A percentile compares a stretch with the other conserved stretches of the same genome.
These are phyloP conservation scores for Pleurotus citrinopileatus DNA, from an alignment of 768 basidiomycete genomes.

Conservation along the genomic window DNA sequence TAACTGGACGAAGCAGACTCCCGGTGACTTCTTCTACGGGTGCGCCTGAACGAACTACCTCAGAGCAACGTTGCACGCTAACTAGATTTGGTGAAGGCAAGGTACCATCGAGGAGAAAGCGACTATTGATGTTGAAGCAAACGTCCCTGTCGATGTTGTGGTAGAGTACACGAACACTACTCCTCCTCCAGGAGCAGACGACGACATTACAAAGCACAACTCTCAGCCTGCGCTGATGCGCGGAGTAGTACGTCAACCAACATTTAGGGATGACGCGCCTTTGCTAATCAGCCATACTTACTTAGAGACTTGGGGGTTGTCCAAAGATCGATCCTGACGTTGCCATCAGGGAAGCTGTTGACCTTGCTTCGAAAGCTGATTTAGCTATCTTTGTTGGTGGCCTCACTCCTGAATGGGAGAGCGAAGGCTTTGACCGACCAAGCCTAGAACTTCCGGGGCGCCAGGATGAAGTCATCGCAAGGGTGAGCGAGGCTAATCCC, in stretches of 20 bases:
- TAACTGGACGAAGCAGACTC: conserved; percentile 68
- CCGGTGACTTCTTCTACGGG: conserved; percentile 71
- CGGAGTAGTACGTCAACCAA: conserved; percentile 51
- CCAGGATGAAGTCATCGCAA: conserved; percentile 56
- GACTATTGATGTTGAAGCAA: conserved; percentile 40
- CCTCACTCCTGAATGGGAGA: conserved; percentile 71
- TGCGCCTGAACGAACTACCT: conserved; percentile 20
- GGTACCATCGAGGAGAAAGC: conserved; percentile 67
- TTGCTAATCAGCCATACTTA: neutral
- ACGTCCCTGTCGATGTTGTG: conserved; percentile 45
- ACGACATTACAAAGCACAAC: conserved; percentile 36
- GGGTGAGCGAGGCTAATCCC: conserved; percentile 51
- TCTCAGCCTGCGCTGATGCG: conserved; percentile 70
- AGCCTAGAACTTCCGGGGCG: conserved; percentile 55
- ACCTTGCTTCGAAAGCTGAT: conserved; percentile 51
- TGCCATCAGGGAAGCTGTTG: conserved; percentile 55
- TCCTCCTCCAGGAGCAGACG: conserved; percentile 40
- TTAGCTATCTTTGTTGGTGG: conserved; percentile 59
- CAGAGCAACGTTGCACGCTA: neutral
- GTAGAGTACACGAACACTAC: conserved; percentile 68
- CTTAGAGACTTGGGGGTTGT: conserved; percentile 56
- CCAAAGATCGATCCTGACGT: conserved; percentile 56
- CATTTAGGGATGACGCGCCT: neutral
- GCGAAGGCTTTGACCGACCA: conserved; percentile 71
- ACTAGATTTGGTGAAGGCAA: conserved; percentile 36